Evolutionary conservation across 805 yeast genomes (phyloP), one percentile per base, ranked within the genome.

Genomic region (Lachancea waltii): DNA sequence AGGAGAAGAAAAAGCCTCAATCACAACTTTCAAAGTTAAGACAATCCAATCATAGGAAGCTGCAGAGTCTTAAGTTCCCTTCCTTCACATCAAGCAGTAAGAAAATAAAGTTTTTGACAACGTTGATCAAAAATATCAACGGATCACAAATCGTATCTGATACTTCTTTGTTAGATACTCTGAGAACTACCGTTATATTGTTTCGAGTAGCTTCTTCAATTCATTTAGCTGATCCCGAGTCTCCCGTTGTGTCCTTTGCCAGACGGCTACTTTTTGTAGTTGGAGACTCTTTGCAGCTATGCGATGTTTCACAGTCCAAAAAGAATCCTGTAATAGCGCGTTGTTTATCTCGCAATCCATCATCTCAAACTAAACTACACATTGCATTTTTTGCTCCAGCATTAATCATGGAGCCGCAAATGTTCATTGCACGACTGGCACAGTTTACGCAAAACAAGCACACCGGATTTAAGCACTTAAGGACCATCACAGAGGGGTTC

Each of bases 401-500:
- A 0, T 41, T 56, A 9, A 51, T 61, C 41, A 43, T 63, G 21
- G 62, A 59, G 19, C 65, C 60, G 14, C 46, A 48, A 15, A 42
- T 52, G 3, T 57, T 64, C 23, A 41, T 64, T 18, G 51, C 51
- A n/a, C 51, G 44, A 18, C 36, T 61, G 27, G 40, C 45, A 15
- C 38, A 49, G 9, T 42, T 49, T 22, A 41, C 46, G 13, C 38
- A 43, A 5, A 35, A 43, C 11, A 41, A 36, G 22, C 30, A 38
- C 7, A 29, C 44, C 3, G 51, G 49, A 26, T 35, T 50, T 4
- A 43, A 48, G 21, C 49, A 56, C n/a, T 36, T 65, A 27, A 53
- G 54, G 25, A 51, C 66, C 27, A 56, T 63, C 10, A 59, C 62
- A 3, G 68, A 68, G 28, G 64, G 67, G 18, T 51, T 66, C 33